Percentiles rank a stretch among this genome's conserved stretches.
These are phyloP conservation scores for Herpetomonas samuelpessoai DNA, from an alignment of 208 protist species.

Conservation along the genomic window DNA sequence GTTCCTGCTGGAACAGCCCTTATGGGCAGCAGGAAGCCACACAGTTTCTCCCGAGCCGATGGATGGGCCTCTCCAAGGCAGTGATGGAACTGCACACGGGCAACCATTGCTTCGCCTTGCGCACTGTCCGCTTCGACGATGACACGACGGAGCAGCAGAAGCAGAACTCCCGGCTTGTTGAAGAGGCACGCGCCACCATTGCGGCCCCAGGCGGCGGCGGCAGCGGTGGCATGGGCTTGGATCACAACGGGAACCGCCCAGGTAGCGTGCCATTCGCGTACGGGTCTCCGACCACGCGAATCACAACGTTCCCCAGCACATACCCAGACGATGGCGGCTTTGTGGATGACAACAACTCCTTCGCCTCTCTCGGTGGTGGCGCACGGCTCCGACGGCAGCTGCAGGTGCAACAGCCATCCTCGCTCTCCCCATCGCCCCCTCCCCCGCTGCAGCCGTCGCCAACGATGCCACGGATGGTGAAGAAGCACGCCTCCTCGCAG, in stretches of 20 bases:
- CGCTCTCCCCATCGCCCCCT: not conserved
- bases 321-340: too few species aligned
- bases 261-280: not conserved
- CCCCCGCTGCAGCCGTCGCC: not conserved
- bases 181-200: not conserved
- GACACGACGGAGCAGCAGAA: slow-evolving; percentile 5
- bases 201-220: slow-evolving; percentile 5
- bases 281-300: not conserved
- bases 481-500: not conserved
- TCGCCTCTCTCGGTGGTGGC: not conserved
- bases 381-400: not conserved
- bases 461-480: not conserved
- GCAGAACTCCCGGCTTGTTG: not conserved
- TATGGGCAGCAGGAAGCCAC: slow-evolving; percentile 32
- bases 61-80: slow-evolving; percentile 44
- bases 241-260: not conserved
- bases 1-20: slow-evolving; percentile 46
- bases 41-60: slow-evolving; percentile 39
- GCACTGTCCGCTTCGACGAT: slow-evolving; percentile 19
- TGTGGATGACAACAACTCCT: not conserved
- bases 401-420: not conserved
- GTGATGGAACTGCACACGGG: slow-evolving; percentile 44
- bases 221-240: not conserved
- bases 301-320: not conserved
- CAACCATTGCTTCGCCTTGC: slow-evolving; percentile 49